Base-by-base conservation (phyloP, 225 moss, liverwort and hornwort species). In the Physcomitrellopsis africana region DNA sequence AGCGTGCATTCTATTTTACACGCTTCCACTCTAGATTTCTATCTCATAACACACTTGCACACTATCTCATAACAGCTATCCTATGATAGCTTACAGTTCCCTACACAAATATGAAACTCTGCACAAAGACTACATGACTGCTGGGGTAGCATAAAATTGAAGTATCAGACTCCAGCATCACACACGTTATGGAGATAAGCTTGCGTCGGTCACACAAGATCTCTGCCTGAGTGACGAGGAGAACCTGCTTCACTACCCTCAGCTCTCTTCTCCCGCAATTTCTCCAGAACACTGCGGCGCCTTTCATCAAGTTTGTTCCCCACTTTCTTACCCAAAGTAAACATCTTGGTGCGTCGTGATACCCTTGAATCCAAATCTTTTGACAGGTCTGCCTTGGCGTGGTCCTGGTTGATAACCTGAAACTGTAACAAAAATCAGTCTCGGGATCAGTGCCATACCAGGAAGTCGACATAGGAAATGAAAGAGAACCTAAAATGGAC, bases 261-360 rank as follows among this genome's bases (percentile, higher is more conserved):
- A 7, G 81, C 65, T 60, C 76, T 82, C 70, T 63, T 82, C 60
- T 90, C 88, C 43, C 86, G 83, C 63, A 90, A 75, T 70, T 80
- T 88, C 43, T 89, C 92, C 74, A 93, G 20, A 37, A 90, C 86
- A 67, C 70, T 77, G 23, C 80, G 77, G 45, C 86, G 81, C 73
- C 85, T 90, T 56, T 88, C 92, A 7, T 86, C 88, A 63, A 86
- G 55, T 73, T 82, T 88, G 8, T 64, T 74, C 41, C 65, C 87
- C 83, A 89, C 77, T 60, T 84, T 88, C 73, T 83, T 90, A 60
- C 90, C 92, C 47, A 93, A 71, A 18, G 82, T 77, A 47, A 93
- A 15, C 59, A 93, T 88, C 79, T 84, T 90, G 72, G 85, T 80
- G 64, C 92, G 88, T 53, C 79, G 66, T 24, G 83, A 83, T 49